Base-by-base conservation (phyloP, 2,329 filamentous ascomycete species). In the Sporothrix sp. region DNA sequence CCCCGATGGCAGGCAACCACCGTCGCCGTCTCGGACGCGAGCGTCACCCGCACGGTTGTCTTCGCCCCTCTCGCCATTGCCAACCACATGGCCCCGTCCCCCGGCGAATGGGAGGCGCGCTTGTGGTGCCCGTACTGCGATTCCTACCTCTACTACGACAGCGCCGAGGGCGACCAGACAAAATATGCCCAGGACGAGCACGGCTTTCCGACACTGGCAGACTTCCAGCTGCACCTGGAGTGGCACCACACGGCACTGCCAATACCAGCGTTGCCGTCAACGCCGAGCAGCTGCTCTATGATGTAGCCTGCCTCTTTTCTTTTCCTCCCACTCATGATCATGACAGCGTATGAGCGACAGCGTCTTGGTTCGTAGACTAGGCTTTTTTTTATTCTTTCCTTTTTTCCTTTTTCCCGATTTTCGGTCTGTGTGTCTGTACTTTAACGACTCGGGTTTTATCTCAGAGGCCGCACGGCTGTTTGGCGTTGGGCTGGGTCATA, bases 41-140 rank as follows among this genome's bases (percentile, higher is more conserved):
- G 67, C 50, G 66, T 71, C 49, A 38, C 45, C 18, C 79, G 78
- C 62, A 68, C 66, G 18, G 62, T 81, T 27, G 68, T 81, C 0
- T 80, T 78, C 57, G 72, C 76, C 37, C 75, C 77, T 2, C 62
- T 80, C 21, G 76, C 74, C 30, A 72, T 81, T 39, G 76, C 76
- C 28, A 81, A 78, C 61, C 78, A 81, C 60, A 63, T 75, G 25
- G 66, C 72, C 28, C 76, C 76, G 3, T 61, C 64, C 16, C 61
- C 64, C 8, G 71, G 73, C 39, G 74, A 74, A 55, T 81, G 74
- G 72, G 67, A 70, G 52, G 71, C 75, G 3, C 64, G 69, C 14
- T 60, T 79, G 13, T 58, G 75, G 28, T 81, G 78, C 52, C 75
- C 76, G 2, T 76, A 72, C 54, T 81, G 78, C 62, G 78, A 81